These are phyloP conservation scores for Xylariaceae sp. DNA, from an alignment of 2,329 filamentous ascomycete species.

Conservation along the genomic window DNA sequence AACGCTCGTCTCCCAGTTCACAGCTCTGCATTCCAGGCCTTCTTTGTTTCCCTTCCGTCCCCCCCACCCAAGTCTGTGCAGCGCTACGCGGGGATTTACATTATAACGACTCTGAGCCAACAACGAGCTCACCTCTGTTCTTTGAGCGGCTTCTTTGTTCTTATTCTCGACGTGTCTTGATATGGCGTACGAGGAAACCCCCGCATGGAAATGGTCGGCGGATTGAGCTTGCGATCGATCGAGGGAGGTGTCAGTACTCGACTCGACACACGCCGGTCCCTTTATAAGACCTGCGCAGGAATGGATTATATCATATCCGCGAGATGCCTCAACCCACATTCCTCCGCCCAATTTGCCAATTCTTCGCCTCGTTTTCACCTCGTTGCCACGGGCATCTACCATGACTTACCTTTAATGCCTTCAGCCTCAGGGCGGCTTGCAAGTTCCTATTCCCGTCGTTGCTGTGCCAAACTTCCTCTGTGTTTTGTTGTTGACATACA, in stretches of 20 bases:
- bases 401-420: conserved; percentile 26
- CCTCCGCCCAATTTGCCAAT: conserved; percentile 23
- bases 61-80: conserved; percentile 16
- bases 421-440: conserved; percentile 29
- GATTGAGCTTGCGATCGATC: conserved; percentile 13
- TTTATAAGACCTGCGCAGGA: conserved; percentile 31
- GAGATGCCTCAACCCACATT: conserved; percentile 30
- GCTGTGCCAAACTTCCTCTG: conserved; percentile 28
- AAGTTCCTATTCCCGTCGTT: conserved; percentile 29
- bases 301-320: conserved; percentile 26
- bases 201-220: conserved; percentile 17
- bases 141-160: conserved; percentile 29
- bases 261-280: conserved; percentile 2
- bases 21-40: conserved; percentile 27
- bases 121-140: conserved; percentile 24
- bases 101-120: conserved; percentile 24
- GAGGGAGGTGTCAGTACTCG: conserved; percentile 13
- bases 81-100: conserved; percentile 17
- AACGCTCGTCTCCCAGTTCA: conserved; percentile 21
- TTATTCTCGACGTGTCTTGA: conserved; percentile 18
- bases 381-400: conserved; percentile 25
- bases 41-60: conserved; percentile 22
- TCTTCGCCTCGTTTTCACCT: conserved; percentile 12
- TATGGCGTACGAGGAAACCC: conserved; percentile 14
- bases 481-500: conserved; percentile 33